Base-by-base conservation (phyloP, 2,329 filamentous ascomycete genomes). In the Alternaria viburni region DNA sequence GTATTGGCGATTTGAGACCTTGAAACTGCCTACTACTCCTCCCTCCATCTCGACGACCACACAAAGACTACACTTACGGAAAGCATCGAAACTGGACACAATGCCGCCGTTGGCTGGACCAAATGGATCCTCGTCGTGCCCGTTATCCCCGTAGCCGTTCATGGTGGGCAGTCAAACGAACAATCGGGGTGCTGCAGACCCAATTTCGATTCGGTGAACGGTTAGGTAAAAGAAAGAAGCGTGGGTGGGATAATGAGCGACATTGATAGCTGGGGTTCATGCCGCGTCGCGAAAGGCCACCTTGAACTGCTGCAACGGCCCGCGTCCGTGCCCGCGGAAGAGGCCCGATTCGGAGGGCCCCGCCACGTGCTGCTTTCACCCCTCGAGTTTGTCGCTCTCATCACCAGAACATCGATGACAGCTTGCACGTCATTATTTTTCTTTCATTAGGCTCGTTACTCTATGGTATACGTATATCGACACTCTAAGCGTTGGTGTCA, bases 71-170 rank as follows among this genome's bases (percentile, higher is more conserved):
- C 6, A 86, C 92, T 78, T 88, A 97, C 93, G 95, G 80, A 99
- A 99, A 69, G 94, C 95, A 84, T 99, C 96, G 81, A 99, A 99
- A 63, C 95, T 93, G 81, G 90, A 90, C 61, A 86, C 81, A 26
- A 74, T 62, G 62, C 86, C 74, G 59, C 88, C 86, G 61, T 85
- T 85, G 77, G 90, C 90, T 72, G 92, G 90, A 75, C 88, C 91
- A 83, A 97, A 97, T 68, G 88, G 84, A 79, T 91, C 91, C 74
- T 97, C 93, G 75, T 93, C 87, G 72, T 94, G 86, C 70, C 85
- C 85, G 71, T 88, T 86, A 72, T 80, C 77, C 44, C 89, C 85
- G 83, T 91, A 94, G 75, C 91, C 91, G 86, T 96, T 92, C 93
- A 97, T 96, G 49, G 41, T 68, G 69, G 61, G 66, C 69, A 63